Evolutionary conservation across 2,329 filamentous ascomycete genomes (phyloP).

Genomic region (Ilyonectria mors-panacis): DNA sequence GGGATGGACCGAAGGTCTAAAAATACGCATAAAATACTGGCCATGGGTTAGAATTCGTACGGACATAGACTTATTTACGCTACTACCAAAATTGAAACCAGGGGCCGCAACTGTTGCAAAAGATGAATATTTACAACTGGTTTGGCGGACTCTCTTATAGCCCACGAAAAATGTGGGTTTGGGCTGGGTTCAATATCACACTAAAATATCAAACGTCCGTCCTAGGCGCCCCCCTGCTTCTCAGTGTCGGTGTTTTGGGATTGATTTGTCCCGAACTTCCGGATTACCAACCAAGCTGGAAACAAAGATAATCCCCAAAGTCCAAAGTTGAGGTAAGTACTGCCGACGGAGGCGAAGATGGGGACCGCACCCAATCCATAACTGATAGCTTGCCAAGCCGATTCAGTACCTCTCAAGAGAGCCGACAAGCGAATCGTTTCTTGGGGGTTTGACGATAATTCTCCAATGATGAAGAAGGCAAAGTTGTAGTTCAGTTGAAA

Average conservation of each 20-base stretch:
- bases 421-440: constrained; percentile 77
- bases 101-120: no score
- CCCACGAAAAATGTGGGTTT: no score
- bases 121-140: no score
- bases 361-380: constrained; percentile 75
- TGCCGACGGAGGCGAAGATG: constrained; percentile 74
- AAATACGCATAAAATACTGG: no score
- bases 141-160: no score
- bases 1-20: no score
- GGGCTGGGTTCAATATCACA: no score
- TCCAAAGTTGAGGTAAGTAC: constrained; percentile 76
- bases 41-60: no score
- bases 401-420: constrained; percentile 76
- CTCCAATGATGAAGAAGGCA: constrained; percentile 77
- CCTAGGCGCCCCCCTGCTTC: constrained; percentile 1
- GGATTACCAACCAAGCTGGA: constrained; percentile 73
- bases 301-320: constrained; percentile 73
- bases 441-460: constrained; percentile 70
- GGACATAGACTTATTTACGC: no score
- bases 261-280: not conserved
- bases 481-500: constrained; percentile 82
- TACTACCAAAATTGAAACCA: no score
- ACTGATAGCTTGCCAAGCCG: constrained; percentile 77
- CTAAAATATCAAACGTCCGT: no score
- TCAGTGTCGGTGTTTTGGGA: constrained; percentile 7